These are phyloP conservation scores for Capronia coronata DNA, from an alignment of 2,329 filamentous ascomycete species.

Conservation along the genomic window DNA sequence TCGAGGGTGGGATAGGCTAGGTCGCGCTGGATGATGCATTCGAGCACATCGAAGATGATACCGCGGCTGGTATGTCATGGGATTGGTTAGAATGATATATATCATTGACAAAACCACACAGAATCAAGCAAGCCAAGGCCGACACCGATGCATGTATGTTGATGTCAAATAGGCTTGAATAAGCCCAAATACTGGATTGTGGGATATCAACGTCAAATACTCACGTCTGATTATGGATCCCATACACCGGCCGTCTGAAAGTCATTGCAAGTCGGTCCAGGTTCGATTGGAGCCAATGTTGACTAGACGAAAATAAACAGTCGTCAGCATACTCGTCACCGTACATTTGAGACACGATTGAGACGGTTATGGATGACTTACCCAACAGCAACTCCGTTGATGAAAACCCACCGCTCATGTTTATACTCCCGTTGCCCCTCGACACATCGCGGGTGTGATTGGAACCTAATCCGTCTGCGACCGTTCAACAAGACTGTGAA, in stretches of 20 bases:
- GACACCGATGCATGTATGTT: no score
- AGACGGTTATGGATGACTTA: conserved; percentile 7
- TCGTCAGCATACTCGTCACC: no score
- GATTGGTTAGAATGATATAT: no score
- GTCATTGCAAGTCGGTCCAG: conserved; percentile 64
- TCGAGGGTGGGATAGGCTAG: conserved; percentile 66
- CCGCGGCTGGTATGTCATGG: conserved; percentile 47
- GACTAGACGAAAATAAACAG: conserved; percentile 30
- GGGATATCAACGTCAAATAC: no score
- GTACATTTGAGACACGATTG: no score
- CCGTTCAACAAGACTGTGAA: conserved; percentile 36
- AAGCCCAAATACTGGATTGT: no score
- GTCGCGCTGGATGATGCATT: conserved; percentile 71
- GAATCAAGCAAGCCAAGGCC: no score
- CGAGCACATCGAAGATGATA: conserved; percentile 67
- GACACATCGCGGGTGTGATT: conserved; percentile 13
- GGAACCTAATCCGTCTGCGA: conserved; percentile 1
- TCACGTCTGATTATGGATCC: conserved; percentile 68
- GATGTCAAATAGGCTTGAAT: no score
- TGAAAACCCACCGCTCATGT: conserved; percentile 58
- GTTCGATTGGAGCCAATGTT: conserved; percentile 64
- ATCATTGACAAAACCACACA: no score
- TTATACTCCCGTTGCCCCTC: conserved; percentile 10
- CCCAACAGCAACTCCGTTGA: conserved; percentile 60
- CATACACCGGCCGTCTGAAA: conserved; percentile 63